Percentiles rank a stretch among this genome's conserved stretches.
Evolutionary conservation across 495 filamentous ascomycete genomes (phyloP).

Genomic region (Hypoxylon lienhwacheense): DNA sequence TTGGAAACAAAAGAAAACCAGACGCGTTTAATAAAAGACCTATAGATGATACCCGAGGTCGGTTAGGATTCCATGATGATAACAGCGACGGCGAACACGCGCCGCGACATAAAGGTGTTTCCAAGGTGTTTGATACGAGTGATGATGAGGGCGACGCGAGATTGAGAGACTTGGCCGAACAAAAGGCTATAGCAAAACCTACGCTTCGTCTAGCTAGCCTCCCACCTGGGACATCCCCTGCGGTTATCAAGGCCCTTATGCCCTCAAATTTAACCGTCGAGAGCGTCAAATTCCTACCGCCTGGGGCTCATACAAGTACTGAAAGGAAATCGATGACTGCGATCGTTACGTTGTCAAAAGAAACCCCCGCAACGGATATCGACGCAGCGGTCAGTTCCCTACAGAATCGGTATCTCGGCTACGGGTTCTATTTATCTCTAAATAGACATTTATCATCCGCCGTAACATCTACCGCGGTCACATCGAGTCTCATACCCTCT

Average conservation of each 20-base stretch:
- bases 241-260: constrained; percentile 73
- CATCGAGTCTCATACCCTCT: constrained; percentile 55
- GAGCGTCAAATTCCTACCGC: constrained; percentile 68
- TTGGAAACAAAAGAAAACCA: constrained; percentile 50
- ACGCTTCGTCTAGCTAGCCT: constrained; percentile 72
- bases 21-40: constrained; percentile 38
- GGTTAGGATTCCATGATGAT: constrained; percentile 43
- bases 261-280: constrained; percentile 71
- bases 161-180: constrained; percentile 54
- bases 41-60: constrained; percentile 40
- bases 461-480: constrained; percentile 60
- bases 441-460: constrained; percentile 85
- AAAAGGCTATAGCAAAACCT: constrained; percentile 80
- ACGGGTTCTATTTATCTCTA: constrained; percentile 79
- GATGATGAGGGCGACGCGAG: constrained; percentile 47
- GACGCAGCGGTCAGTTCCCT: constrained; percentile 75
- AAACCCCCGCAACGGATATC: constrained; percentile 83
- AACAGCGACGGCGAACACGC: constrained; percentile 35
- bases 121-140: constrained; percentile 49
- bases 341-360: constrained; percentile 81
- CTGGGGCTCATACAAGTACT: constrained; percentile 48
- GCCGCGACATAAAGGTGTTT: constrained; percentile 33
- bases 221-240: constrained; percentile 66
- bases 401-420: constrained; percentile 86
- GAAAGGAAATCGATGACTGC: constrained; percentile 80